Conservation (phyloP, 148 eudicot species). For the Euryodendron excelsum region DNA sequence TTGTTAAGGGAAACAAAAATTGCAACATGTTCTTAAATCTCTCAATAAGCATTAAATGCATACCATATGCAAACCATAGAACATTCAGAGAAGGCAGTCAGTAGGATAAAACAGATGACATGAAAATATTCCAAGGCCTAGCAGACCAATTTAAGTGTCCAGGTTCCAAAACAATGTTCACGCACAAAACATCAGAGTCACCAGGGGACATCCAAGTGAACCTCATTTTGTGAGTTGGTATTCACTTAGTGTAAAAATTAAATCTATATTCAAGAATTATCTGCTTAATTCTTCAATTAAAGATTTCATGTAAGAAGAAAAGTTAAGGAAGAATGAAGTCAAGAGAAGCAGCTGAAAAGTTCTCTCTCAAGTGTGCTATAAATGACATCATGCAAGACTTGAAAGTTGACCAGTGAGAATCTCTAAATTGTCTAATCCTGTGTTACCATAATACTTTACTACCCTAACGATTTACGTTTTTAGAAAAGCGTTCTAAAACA, state of each 20-base stretch:
- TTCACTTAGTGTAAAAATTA: not conserved
- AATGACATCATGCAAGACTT: not conserved
- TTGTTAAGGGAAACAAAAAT: not conserved
- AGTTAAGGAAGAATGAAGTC: not conserved
- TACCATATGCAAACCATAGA: not conserved
- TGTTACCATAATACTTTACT: no score
- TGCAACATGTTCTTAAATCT: not conserved
- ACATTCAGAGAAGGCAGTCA: not conserved
- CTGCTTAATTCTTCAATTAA: not conserved
- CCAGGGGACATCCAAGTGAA: not conserved
- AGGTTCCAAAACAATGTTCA: not conserved
- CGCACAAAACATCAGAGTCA: not conserved
- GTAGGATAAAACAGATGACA: not conserved
- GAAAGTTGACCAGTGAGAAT: not conserved
- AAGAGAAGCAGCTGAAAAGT: not conserved
- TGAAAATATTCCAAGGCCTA: not conserved
- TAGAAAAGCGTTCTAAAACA: no score
- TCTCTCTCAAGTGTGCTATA: not conserved
- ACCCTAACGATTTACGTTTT: no score
- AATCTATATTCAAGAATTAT: not conserved
- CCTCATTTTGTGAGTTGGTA: not conserved
- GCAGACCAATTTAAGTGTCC: not conserved
- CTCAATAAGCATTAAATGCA: not conserved
- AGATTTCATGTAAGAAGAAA: not conserved
- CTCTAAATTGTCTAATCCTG: not conserved